These are phyloP conservation scores for Cladosporium sp. DNA, from an alignment of 2,329 filamentous ascomycete genomes.

Conservation along the genomic window DNA sequence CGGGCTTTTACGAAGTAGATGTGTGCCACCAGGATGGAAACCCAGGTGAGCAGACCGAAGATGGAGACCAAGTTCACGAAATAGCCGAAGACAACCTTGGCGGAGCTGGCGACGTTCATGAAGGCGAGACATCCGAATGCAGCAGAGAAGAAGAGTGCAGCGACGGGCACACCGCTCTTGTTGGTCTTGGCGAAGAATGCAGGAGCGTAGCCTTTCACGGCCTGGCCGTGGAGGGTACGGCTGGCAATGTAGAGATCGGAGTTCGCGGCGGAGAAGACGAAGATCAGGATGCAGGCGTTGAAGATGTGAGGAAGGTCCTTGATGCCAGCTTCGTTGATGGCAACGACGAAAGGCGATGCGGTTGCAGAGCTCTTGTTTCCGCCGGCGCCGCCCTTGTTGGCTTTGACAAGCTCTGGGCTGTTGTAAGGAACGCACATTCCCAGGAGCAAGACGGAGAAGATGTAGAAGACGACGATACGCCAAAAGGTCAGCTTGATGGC, in stretches of 20 bases:
- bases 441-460: constrained; percentile 67
- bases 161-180: constrained; percentile 65
- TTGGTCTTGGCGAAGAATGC: constrained; percentile 68
- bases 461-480: constrained; percentile 78
- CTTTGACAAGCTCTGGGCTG: constrained; percentile 51
- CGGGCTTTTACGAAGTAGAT: constrained; percentile 47
- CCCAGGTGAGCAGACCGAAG: constrained; percentile 44
- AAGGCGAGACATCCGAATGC: constrained; percentile 56
- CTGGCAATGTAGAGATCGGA: constrained; percentile 73
- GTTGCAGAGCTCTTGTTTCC: constrained; percentile 38
- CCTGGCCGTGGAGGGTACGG: constrained; percentile 64
- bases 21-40: constrained; percentile 47
- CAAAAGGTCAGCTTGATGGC: constrained; percentile 79
- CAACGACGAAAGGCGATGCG: constrained; percentile 72
- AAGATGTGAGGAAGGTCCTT: constrained; percentile 61
- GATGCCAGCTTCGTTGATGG: constrained; percentile 63
- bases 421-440: constrained; percentile 75
- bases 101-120: constrained; percentile 43
- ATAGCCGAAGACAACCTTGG: constrained; percentile 43
- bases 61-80: constrained; percentile 44
- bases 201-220: constrained; percentile 68
- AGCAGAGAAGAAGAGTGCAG: constrained; percentile 59
- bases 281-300: constrained; percentile 70
- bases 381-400: constrained; percentile 36
- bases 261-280: constrained; percentile 74